These are phyloP conservation scores for Tulasnella sp. DNA, from an alignment of 768 basidiomycete species.

Conservation along the genomic window DNA sequence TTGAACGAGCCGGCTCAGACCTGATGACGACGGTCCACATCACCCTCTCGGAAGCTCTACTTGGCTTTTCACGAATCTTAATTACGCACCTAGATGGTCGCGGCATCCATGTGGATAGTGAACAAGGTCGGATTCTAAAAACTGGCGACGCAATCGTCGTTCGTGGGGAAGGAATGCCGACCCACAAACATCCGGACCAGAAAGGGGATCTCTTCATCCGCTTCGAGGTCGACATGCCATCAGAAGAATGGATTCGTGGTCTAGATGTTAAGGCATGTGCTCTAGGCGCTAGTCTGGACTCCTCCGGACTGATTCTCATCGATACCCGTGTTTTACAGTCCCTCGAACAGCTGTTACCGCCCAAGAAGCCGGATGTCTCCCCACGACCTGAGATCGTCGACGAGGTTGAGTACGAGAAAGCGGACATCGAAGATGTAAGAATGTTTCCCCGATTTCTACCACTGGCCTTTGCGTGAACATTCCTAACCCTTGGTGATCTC, in stretches of 20 bases:
- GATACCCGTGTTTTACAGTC: conserved; percentile 42
- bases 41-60: conserved; percentile 87
- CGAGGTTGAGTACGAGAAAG: conserved; percentile 66
- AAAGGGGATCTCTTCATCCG: conserved; percentile 65
- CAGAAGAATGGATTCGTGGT: conserved; percentile 64
- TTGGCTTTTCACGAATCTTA: conserved; percentile 90
- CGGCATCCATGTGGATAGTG: conserved; percentile 74
- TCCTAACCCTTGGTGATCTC: conserved; percentile 48
- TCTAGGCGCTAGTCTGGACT: conserved; percentile 1
- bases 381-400: conserved; percentile 69
- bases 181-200: conserved; percentile 26
- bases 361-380: conserved; percentile 68
- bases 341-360: conserved; percentile 63
- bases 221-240: conserved; percentile 86
- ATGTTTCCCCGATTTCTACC: conserved; percentile 55
- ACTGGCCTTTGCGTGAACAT: conserved; percentile 58
- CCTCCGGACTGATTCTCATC: conserved; percentile 6
- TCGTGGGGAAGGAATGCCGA: conserved; percentile 86
- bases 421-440: conserved; percentile 80
- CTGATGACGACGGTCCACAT: conserved; percentile 76
- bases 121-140: conserved; percentile 70
- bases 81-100: conserved; percentile 91
- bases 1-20: conserved; percentile 78
- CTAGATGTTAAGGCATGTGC: conserved; percentile 55
- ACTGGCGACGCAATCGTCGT: conserved; percentile 69